Base-by-base conservation (phyloP, 2,329 filamentous ascomycete species). In the Pyricularia grisea region DNA sequence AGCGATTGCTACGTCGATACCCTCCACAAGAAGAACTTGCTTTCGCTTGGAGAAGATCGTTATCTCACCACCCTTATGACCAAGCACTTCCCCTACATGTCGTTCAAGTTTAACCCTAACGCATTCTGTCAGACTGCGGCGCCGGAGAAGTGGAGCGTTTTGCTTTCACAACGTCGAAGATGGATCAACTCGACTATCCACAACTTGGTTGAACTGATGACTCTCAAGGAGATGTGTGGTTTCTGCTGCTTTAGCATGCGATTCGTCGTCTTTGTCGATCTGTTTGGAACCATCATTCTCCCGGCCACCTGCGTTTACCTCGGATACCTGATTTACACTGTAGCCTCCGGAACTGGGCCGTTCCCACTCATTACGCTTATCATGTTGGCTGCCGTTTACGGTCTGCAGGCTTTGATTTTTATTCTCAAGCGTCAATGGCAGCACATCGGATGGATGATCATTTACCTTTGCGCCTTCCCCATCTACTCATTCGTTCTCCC, bases 141-240 rank as follows among this genome's bases (percentile, higher is more conserved):
- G 0, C 95, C 95, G 2, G 93, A 98, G 75, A 92, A 91, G 28
- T 99, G 94, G 92, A 92, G 90, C 76, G 93, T 99, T 74, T 82
- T 99, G 74, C 84, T 99, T 36, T 99, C 95, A n/a, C 95, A 99
- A 78, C 90, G 95, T 85, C 93, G 95, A 83, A 91, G 95, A 78
- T 99, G 95, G 95, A 99, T 99, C 79, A 99, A 99, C 82, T 98
- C 95, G 1, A 99, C 95, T 11, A 91, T 99, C 71, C 95, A 99
- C 84, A 99, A 99, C 78, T 80, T 99, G 76, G 91, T 90, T 30
- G 95, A 99, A 79, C 83, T 99, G 76, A 90, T 97, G 77, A 90
- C 90, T 75, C 85, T 99, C 65, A 91, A 94, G 78, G 93, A 99
- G 76, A 90, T 99, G 79, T 99, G 95, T 77, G 95, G 95, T 73